phyloP scores from a whole-genome alignment of 2,329 filamentous ascomycete species.

The Diaporthe caulivora region DNA sequence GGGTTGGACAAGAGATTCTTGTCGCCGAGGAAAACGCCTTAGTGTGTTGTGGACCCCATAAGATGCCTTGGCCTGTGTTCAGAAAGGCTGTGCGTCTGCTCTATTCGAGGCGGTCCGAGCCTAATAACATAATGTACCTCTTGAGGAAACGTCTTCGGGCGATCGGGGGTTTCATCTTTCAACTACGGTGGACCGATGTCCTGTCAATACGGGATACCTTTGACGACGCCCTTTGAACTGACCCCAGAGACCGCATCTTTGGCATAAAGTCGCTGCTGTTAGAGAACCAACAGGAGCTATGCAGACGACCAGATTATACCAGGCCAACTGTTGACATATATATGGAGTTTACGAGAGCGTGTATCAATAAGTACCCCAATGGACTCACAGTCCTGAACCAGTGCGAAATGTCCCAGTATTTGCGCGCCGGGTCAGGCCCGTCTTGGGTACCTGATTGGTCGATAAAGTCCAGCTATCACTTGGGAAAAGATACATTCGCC shows the following conservation, averaged over 20 bases:
- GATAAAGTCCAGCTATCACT: not conserved
- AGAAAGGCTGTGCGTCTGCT: not conserved
- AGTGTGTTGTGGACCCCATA: not conserved
- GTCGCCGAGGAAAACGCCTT: not conserved
- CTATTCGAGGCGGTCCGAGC: not conserved
- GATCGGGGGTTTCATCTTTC: not conserved
- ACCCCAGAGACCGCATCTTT: not conserved
- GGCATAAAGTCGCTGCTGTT: not conserved
- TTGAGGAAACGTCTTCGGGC: not conserved
- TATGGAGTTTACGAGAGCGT: not conserved
- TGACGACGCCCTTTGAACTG: not conserved
- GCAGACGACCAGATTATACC: not conserved
- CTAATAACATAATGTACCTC: not conserved
- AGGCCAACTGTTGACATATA: not conserved
- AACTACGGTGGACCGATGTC: not conserved
- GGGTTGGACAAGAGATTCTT: not conserved
- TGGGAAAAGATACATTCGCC: not conserved
- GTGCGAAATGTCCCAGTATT: not conserved
- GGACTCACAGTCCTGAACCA: not conserved
- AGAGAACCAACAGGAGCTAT: not conserved
- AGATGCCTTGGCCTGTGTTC: not conserved
- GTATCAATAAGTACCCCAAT: not conserved
- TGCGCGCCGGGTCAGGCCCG: not conserved
- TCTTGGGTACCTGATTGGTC: constrained; percentile 8
- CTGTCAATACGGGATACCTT: not conserved